These are phyloP conservation scores for Dactylorhiza incarnata DNA, from an alignment of 106 monocot species.

Conservation along the genomic window DNA sequence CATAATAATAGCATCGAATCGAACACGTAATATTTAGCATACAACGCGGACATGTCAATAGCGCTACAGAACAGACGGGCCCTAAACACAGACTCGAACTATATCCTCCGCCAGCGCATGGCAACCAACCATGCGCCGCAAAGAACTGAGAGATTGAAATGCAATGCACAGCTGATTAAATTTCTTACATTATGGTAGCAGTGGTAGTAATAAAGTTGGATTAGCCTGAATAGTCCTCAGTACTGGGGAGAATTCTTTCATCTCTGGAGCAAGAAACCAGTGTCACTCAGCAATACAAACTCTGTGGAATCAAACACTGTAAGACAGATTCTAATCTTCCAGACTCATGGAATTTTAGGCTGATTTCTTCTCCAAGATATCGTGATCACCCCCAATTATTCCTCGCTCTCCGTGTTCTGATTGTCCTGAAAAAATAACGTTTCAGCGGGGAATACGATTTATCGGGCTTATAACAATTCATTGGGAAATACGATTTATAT, in stretches of 20 bases:
- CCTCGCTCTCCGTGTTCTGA: slow-evolving; percentile 1
- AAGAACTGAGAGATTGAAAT: too few species aligned
- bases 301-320: neutral
- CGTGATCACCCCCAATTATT: neutral
- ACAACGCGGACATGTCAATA: too few species aligned
- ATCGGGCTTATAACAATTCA: neutral
- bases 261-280: neutral
- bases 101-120: too few species aligned
- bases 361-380: neutral
- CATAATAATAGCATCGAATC: too few species aligned
- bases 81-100: too few species aligned
- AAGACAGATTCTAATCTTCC: neutral
- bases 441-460: neutral
- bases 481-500: neutral
- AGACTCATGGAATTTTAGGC: neutral
- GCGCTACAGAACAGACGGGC: too few species aligned
- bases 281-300: neutral
- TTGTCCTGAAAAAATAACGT: neutral
- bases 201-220: neutral
- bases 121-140: too few species aligned
- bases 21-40: too few species aligned
- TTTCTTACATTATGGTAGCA: neutral
- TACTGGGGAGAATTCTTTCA: neutral
- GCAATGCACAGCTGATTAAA: neutral
- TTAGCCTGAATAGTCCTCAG: neutral